These are phyloP conservation scores for Microstegium vimineum DNA, from an alignment of 176 grass and related monocot genomes.

Conservation along the genomic window DNA sequence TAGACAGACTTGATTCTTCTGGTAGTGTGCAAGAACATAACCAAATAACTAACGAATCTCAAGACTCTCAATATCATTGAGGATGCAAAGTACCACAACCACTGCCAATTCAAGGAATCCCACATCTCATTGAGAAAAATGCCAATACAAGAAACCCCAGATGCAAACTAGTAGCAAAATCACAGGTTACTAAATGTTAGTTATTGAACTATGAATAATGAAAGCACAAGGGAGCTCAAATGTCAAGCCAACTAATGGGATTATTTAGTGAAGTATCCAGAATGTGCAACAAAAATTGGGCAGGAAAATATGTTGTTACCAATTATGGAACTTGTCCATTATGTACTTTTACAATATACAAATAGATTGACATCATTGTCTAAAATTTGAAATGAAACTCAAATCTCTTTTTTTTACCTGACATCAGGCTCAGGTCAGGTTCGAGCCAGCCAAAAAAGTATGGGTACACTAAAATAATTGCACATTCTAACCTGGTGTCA, in stretches of 20 bases:
- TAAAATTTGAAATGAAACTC: not conserved
- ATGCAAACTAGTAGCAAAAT: not conserved
- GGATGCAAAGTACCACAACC: not conserved
- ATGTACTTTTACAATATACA: not conserved
- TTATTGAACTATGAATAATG: not conserved
- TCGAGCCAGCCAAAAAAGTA: not conserved
- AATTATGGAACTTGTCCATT: not conserved
- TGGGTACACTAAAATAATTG: not conserved
- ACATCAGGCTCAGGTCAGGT: not conserved
- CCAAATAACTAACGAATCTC: not conserved
- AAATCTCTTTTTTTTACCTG: not conserved
- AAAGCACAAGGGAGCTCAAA: not conserved
- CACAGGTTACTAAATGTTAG: not conserved
- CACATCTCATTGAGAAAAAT: not conserved
- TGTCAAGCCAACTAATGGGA: not conserved
- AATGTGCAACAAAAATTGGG: not conserved
- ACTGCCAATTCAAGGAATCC: not conserved
- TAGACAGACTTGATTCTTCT: not conserved
- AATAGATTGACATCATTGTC: not conserved
- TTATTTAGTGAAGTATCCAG: not conserved
- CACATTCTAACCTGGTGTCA: slow-evolving; percentile 26
- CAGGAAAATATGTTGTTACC: not conserved
- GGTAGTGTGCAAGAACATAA: not conserved
- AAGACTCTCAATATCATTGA: not conserved
- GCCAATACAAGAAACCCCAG: not conserved